Conservation (phyloP, 2,329 filamentous ascomycete species). For the Trichoderma citrinoviride region DNA sequence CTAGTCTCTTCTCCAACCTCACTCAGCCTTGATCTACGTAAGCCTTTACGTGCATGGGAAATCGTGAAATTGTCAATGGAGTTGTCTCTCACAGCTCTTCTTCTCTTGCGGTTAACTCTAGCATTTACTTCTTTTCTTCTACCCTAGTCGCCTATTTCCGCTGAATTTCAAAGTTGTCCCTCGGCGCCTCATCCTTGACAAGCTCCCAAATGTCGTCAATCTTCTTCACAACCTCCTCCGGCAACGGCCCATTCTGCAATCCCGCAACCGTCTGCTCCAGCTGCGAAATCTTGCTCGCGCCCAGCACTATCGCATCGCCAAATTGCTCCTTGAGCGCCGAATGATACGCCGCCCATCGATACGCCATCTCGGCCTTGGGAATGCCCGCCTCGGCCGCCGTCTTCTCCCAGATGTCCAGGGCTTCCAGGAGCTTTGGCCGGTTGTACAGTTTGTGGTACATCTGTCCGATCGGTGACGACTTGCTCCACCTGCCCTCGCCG, state of each 20-base stretch:
- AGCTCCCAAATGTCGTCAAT: constrained; percentile 23
- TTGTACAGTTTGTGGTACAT: constrained; percentile 17
- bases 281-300: constrained; percentile 12
- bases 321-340: neutral
- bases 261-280: constrained; percentile 12
- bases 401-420: constrained; percentile 2
- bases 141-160: neutral
- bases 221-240: constrained; percentile 21
- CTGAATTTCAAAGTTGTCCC: constrained; percentile 1
- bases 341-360: constrained; percentile 21
- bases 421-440: constrained; percentile 1
- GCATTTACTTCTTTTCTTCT: no score
- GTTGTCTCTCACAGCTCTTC: no score
- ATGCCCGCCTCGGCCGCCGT: neutral
- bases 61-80: no score
- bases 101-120: no score
- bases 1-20: no score
- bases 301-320: constrained; percentile 15
- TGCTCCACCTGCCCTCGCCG: constrained; percentile 3
- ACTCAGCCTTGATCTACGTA: no score
- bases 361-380: constrained; percentile 18
- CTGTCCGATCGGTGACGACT: neutral
- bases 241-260: constrained; percentile 19
- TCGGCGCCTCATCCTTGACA: constrained; percentile 12
- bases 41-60: no score